phyloP scores from a whole-genome alignment of 495 filamentous ascomycete genomes.

The Aspergillus leporis region DNA sequence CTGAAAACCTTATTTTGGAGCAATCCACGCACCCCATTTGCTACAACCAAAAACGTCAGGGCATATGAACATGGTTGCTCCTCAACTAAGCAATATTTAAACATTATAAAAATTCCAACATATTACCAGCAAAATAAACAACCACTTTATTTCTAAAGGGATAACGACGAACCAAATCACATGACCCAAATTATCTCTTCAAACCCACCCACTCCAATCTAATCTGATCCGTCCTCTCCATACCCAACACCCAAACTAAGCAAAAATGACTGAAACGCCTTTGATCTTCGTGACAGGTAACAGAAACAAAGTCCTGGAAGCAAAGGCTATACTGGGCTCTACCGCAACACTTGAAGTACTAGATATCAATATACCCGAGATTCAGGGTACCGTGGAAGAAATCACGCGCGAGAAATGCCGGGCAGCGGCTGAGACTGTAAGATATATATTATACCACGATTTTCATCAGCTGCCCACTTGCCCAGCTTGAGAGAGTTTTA shows the following conservation, averaged over 20 bases:
- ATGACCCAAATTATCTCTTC: background rate
- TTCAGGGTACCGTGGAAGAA: constrained; percentile 80
- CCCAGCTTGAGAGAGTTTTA: no score
- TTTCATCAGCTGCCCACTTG: no score
- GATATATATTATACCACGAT: background rate
- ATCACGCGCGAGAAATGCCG: constrained; percentile 75
- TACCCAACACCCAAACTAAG: background rate
- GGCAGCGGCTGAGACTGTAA: constrained; percentile 65
- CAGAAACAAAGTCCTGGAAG: constrained; percentile 76
- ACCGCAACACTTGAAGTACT: constrained; percentile 57
- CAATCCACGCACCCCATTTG: background rate
- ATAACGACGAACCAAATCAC: background rate
- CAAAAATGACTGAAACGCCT: constrained; percentile 2
- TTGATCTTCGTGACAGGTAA: constrained; percentile 78
- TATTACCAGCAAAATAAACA: no score
- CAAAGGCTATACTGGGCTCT: constrained; percentile 69
- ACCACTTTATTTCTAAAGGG: no score
- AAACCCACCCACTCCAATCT: background rate
- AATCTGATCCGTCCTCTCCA: background rate
- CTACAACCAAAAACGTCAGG: background rate
- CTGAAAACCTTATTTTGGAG: background rate
- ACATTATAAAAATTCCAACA: no score
- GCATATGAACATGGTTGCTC: no score
- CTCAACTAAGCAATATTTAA: background rate
- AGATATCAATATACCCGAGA: constrained; percentile 65